A percentile compares a stretch with the other conserved stretches of the same genome.
Conservation (phyloP, 441 rosid species). For the Theobroma grandiflorum region DNA sequence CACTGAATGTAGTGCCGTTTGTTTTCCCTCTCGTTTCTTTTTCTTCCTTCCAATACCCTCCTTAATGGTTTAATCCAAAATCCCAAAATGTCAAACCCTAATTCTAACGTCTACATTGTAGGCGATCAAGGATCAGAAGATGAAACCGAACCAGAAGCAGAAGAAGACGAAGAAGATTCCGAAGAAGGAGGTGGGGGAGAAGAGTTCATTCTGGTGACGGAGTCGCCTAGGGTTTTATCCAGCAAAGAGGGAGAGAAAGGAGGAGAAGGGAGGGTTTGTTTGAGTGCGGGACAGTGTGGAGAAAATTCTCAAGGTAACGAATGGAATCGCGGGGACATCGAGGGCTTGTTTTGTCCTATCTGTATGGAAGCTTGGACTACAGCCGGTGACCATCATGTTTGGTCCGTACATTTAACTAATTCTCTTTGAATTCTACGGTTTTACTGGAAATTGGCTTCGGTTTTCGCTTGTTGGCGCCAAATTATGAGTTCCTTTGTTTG, state of each 20-base stretch:
- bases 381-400: slow-evolving; percentile 73
- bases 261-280: slow-evolving; percentile 39
- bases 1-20: not conserved
- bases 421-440: not conserved
- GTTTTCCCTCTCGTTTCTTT: not conserved
- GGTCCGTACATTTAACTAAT: slow-evolving; percentile 40
- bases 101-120: not conserved
- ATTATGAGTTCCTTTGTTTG: not conserved
- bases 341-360: slow-evolving; percentile 77
- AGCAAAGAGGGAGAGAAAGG: slow-evolving; percentile 41
- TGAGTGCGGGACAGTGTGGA: slow-evolving; percentile 36
- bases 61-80: not conserved
- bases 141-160: slow-evolving; percentile 33
- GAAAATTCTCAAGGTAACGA: slow-evolving; percentile 50
- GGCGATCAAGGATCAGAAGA: slow-evolving; percentile 14
- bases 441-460: not conserved
- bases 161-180: slow-evolving; percentile 36
- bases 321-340: slow-evolving; percentile 60
- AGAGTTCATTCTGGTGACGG: slow-evolving; percentile 29
- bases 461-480: not conserved
- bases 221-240: slow-evolving; percentile 37
- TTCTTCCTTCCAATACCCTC: too few relatives aligned
- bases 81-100: slow-evolving; percentile 1
- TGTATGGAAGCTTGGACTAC: slow-evolving; percentile 87
- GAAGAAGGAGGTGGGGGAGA: slow-evolving; percentile 19